Evolutionary conservation across 116 monocot genomes (phyloP).

Genomic region (Trichopus zeylanicus): DNA sequence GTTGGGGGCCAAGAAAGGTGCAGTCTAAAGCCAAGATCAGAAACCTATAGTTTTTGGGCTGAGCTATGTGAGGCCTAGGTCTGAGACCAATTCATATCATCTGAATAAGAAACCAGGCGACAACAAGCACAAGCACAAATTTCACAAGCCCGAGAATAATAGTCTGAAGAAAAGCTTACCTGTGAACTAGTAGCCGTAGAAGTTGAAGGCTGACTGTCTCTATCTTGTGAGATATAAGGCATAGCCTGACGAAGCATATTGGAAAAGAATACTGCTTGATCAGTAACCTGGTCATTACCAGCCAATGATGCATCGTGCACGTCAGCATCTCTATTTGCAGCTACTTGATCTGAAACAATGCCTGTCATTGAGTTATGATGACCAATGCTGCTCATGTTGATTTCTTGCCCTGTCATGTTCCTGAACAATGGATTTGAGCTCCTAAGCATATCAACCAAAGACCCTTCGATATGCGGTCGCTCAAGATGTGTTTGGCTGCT

Average conservation of each 20-base stretch:
- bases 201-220: not conserved
- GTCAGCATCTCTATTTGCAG: constrained; percentile 11
- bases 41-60: too few relatives aligned
- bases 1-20: too few relatives aligned
- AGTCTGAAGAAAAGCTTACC: constrained; percentile 14
- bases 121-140: too few relatives aligned
- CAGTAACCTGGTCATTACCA: constrained; percentile 29
- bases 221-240: constrained; percentile 40
- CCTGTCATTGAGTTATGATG: not conserved
- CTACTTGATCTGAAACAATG: constrained; percentile 14
- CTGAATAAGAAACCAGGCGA: too few relatives aligned
- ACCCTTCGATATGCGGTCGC: constrained; percentile 1
- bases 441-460: constrained; percentile 4
- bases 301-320: constrained; percentile 6
- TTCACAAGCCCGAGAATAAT: not conserved
- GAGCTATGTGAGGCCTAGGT: too few relatives aligned
- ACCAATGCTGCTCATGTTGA: not conserved
- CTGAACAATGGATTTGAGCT: constrained; percentile 9
- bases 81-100: too few relatives aligned
- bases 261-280: constrained; percentile 39
- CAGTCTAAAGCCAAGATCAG: too few relatives aligned
- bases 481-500: constrained; percentile 4
- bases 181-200: constrained; percentile 8
- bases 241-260: constrained; percentile 44
- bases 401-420: not conserved